Conservation (phyloP, 306 rosid species). For the Dalbergia oliveri region DNA sequence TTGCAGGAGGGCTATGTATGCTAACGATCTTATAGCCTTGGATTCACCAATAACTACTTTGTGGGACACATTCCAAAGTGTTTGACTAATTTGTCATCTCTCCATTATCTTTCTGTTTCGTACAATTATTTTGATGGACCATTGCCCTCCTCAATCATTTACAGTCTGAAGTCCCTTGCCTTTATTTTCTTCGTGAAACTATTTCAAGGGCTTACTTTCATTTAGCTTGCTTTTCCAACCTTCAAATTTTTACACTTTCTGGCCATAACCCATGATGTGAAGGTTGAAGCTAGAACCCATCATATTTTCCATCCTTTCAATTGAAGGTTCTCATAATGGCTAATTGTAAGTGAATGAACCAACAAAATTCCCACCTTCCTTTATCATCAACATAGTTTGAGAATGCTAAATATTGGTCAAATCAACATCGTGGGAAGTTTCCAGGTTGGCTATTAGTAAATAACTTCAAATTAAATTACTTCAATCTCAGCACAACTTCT, state of each 20-base stretch:
- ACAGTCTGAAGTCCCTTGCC: neutral
- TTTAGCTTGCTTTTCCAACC: slow-evolving; percentile 33
- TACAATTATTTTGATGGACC: neutral
- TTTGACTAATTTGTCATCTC: slow-evolving; percentile 17
- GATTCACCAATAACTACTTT: neutral
- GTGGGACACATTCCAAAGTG: no score
- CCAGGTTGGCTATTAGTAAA: slow-evolving; percentile 41
- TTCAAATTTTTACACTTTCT: neutral
- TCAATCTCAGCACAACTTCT: slow-evolving; percentile 7
- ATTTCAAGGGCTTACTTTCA: slow-evolving; percentile 32
- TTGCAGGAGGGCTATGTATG: slow-evolving; percentile 28
- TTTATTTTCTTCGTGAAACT: neutral
- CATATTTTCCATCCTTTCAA: neutral
- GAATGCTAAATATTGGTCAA: neutral
- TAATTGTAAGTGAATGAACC: slow-evolving; percentile 13
- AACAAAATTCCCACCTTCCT: slow-evolving; percentile 32
- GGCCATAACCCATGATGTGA: neutral
- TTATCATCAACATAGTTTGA: slow-evolving; percentile 22
- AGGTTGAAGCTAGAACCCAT: slow-evolving; percentile 41
- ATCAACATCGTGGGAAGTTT: slow-evolving; percentile 12
- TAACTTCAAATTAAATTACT: slow-evolving; percentile 4
- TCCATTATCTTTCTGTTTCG: neutral
- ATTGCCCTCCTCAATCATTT: neutral
- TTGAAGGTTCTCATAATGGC: neutral
- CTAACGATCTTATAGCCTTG: slow-evolving; percentile 21